Evolutionary conservation across 1,284 basidiomycete species (phyloP), one percentile per base, ranked within the genome.

Genomic region (Ceratobasidium sp.): DNA sequence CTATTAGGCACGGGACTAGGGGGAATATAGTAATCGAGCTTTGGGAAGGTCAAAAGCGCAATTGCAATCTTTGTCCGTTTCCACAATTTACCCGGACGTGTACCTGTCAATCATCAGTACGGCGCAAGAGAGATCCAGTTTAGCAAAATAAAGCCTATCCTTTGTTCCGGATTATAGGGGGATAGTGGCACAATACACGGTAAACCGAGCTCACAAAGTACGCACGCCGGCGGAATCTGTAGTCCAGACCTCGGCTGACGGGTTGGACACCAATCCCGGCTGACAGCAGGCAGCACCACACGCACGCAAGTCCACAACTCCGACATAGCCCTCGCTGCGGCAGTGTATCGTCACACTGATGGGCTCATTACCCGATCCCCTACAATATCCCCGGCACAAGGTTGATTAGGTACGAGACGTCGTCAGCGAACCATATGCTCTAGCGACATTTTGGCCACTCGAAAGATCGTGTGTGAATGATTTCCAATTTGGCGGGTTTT

Each of bases 361-460:
- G 31, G 47, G 31, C 29, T 20, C 15, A 47, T 35, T 31, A 10
- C 58, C 43, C 8, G 20, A 43, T 27, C 25, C 29, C 62, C 50
- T 2, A 27, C 47, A 15, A 10, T 53, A 12, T 53, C 62, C 38
- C 25, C 45, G 45, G 29, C 49, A 34, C 52, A 54, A 32, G n/a
- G 12, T 38, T 54, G 13, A 34, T 10, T 25, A 50, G 5, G 17
- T 17, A 8, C 17, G 38, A 40, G 10, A 35, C 10, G 17, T 20
- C 34, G 13, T 40, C 50, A 10, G 15, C 29, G 13, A 25, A 7
- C 34, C 49, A 64, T 53, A 52, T 64, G 60, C 20, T 31, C 20
- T 13, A 49, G 62, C 62, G 62, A 65, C 62, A 65, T 65, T 65
- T 65, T 65, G 62, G 62, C 62, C 62, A 50, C 34, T 7, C 20